Evolutionary conservation across 805 yeast species (phyloP).

Genomic region (Schwanniomyces yamadae): DNA sequence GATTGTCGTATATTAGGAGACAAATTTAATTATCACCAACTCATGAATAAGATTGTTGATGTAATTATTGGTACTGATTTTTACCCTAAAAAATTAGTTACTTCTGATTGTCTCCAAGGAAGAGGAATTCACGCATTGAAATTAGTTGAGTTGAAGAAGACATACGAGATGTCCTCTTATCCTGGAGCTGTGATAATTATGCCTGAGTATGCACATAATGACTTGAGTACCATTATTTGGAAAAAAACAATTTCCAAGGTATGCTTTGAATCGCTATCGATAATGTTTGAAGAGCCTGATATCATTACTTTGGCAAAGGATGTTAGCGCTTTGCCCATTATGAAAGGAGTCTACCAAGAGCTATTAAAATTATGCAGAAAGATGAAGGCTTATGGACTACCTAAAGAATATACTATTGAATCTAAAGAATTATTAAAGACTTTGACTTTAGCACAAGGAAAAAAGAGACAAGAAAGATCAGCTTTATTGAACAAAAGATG

Average conservation of each 20-base stretch:
- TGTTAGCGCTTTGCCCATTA: slow-evolving; percentile 8
- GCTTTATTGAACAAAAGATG: slow-evolving; percentile 1
- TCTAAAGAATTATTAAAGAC: slow-evolving; percentile 13
- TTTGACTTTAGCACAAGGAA: slow-evolving; percentile 12
- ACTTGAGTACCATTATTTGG: slow-evolving; percentile 9
- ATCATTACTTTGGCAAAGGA: slow-evolving; percentile 10
- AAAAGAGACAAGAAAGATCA: slow-evolving; percentile 6
- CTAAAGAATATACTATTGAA: slow-evolving; percentile 6
- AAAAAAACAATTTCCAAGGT: slow-evolving; percentile 10
- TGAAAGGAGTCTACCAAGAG: slow-evolving; percentile 17
- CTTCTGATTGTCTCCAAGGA: background rate
- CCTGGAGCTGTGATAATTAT: slow-evolving; percentile 2
- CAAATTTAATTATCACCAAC: slow-evolving; percentile 8
- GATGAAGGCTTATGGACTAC: slow-evolving; percentile 8
- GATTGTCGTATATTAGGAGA: slow-evolving; percentile 13
- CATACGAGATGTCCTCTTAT: background rate
- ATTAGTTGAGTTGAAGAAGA: background rate
- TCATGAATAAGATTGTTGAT: slow-evolving; percentile 4
- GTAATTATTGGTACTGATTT: slow-evolving; percentile 4
- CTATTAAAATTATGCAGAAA: slow-evolving; percentile 7
- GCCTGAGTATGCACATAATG: slow-evolving; percentile 2
- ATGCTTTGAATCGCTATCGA: slow-evolving; percentile 16
- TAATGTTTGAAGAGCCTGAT: slow-evolving; percentile 18
- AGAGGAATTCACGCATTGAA: background rate
- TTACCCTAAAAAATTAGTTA: background rate